Base-by-base conservation (phyloP, 768 basidiomycete species). In the Auriscalpium vulgare region DNA sequence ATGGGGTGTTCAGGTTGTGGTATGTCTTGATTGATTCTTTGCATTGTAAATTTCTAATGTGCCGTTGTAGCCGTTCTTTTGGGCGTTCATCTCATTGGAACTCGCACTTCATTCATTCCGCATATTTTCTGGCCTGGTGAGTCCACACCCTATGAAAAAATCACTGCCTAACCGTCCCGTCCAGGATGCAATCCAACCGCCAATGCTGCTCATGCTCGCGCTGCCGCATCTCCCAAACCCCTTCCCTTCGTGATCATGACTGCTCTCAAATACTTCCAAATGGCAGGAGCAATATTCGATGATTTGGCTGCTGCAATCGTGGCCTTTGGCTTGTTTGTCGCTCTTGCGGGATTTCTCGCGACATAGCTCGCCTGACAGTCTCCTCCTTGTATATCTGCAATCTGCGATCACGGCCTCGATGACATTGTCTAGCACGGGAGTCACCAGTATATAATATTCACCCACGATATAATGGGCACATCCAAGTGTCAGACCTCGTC, bases 71-170 rank as follows among this genome's bases (percentile, higher is more conserved):
- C 83, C 87, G 1, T 88, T 92, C 72, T 88, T 91, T 67, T 90
- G 87, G 87, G 84, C 80, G 8, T 91, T 91, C 57, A 79, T 81
- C 40, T 85, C 89, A 0, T 66, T 91, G 4, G 80, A 91, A 61
- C 74, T 91, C 21, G 76, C 77, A 17, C 65, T 92, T 46, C 87
- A 91, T 62, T 88, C 89, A 9, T 64, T 84, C 60, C 81, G 83
- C 53, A 80, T 91, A 69, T 83, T 88, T 65, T 78, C 77, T 11
- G 81, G 83, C 56, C 78, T 85, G 58, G 88, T 88, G 65, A 65
- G 87, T 71, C 10, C 51, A 10, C 54, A 11, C 36, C 21, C 34
- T 50, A n/a, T 51, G 4, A 29, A 11, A 38, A 59, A 38, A 47
- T 50, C 37, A 19, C 14, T 23, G 3, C 19, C 17, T 16, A 44